Conservation (phyloP, 108 stramenopile genomes). For the Mayamaea pseudoterrestris region DNA sequence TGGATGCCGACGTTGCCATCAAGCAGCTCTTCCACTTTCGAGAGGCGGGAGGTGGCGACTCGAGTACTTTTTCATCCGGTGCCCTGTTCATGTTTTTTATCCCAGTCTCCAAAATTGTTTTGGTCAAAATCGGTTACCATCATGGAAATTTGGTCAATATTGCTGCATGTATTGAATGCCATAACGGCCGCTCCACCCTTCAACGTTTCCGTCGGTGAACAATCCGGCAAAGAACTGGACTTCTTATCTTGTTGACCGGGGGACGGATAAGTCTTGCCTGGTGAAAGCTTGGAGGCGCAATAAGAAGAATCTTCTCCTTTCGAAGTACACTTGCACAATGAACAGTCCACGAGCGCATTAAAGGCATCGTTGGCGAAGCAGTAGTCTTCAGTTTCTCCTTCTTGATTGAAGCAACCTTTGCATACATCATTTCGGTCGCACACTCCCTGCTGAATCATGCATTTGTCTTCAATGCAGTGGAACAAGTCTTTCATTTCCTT, state of each 20-base stretch:
- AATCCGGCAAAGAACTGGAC: too few species aligned
- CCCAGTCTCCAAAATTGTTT: constrained; percentile 78
- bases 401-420: constrained; percentile 38
- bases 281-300: constrained; percentile 34
- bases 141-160: constrained; percentile 41
- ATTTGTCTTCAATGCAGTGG: constrained; percentile 60
- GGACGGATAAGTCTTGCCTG: constrained; percentile 14
- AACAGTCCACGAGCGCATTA: constrained; percentile 62
- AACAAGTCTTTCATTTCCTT: constrained; percentile 61
- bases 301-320: constrained; percentile 13
- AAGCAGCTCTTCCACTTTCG: constrained; percentile 93
- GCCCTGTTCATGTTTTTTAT: constrained; percentile 91
- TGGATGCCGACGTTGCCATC: constrained; percentile 91
- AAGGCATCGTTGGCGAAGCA: constrained; percentile 28
- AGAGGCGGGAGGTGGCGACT: constrained; percentile 82
- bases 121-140: constrained; percentile 79
- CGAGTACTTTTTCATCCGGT: constrained; percentile 81
- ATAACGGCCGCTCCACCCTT: constrained; percentile 46
- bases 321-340: constrained; percentile 71
- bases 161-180: constrained; percentile 51
- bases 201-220: constrained; percentile 50
- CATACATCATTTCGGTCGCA: constrained; percentile 51
- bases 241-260: constrained; percentile 14
- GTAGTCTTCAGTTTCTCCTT: constrained; percentile 35
- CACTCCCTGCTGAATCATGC: constrained; percentile 61